These are phyloP conservation scores for Logfia minima DNA, from an alignment of 129 eudicot species.

Conservation along the genomic window DNA sequence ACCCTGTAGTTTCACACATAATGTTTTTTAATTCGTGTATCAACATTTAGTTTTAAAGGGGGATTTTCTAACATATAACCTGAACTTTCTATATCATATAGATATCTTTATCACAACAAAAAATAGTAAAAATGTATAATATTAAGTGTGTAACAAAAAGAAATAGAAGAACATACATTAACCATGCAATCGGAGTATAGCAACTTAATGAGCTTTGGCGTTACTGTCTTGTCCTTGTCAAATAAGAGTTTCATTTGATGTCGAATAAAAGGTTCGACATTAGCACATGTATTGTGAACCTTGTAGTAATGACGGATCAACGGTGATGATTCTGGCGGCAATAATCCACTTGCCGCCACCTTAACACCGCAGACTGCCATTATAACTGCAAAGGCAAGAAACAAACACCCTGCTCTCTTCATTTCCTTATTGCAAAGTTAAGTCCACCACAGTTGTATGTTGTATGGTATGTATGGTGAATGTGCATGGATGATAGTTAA, in stretches of 20 bases:
- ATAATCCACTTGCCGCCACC: constrained; percentile 42
- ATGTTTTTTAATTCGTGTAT: not conserved
- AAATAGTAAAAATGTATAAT: not conserved
- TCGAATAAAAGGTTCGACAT: constrained; percentile 57
- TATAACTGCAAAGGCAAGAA: constrained; percentile 16
- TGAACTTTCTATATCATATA: not conserved
- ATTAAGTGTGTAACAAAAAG: not conserved
- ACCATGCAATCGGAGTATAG: constrained; percentile 92
- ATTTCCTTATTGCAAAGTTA: constrained; percentile 2
- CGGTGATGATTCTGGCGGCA: constrained; percentile 51
- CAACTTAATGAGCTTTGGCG: constrained; percentile 74
- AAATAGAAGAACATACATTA: constrained; percentile 45
- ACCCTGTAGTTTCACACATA: constrained; percentile 47
- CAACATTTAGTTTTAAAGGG: not conserved
- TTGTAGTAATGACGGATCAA: constrained; percentile 70
- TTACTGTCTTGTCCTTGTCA: constrained; percentile 46
- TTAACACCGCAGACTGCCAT: not conserved
- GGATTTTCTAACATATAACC: not conserved
- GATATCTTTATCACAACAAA: not conserved
- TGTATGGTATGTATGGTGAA: constrained; percentile 9
- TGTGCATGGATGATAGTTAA: constrained; percentile 25
- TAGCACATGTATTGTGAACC: constrained; percentile 65
- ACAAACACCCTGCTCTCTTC: constrained; percentile 20
- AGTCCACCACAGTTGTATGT: not conserved
- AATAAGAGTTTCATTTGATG: constrained; percentile 49